phyloP scores from a whole-genome alignment of 2,329 filamentous ascomycete genomes.

The Cryphonectria japonica region DNA sequence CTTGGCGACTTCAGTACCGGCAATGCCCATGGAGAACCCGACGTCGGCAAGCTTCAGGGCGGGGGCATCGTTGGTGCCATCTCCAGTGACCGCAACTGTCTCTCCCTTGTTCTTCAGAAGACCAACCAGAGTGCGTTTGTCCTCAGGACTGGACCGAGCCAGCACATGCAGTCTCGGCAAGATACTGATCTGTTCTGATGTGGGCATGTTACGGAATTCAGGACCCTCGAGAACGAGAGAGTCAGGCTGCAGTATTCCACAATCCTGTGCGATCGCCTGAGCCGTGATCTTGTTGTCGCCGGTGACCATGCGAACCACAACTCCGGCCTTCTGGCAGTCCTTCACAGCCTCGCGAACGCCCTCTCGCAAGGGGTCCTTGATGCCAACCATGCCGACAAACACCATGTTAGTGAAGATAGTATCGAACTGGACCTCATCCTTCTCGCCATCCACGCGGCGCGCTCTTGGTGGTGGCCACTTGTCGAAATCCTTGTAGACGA shows the following conservation, averaged over 20 bases:
- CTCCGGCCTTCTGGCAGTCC: slow-evolving; percentile 75
- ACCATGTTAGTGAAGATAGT: slow-evolving; percentile 69
- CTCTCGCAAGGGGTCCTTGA: slow-evolving; percentile 77
- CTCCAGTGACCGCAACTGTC: slow-evolving; percentile 80
- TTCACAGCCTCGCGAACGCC: slow-evolving; percentile 75
- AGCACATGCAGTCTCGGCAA: slow-evolving; percentile 73
- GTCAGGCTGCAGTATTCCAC: slow-evolving; percentile 71
- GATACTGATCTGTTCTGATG: slow-evolving; percentile 66
- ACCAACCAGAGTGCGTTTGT: slow-evolving; percentile 74
- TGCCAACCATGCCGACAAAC: slow-evolving; percentile 73
- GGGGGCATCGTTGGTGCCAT: slow-evolving; percentile 69
- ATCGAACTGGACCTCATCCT: slow-evolving; percentile 66
- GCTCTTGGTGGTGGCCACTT: slow-evolving; percentile 77
- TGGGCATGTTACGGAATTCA: slow-evolving; percentile 73
- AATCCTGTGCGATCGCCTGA: slow-evolving; percentile 77
- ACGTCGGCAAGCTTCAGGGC: slow-evolving; percentile 69
- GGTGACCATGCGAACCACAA: slow-evolving; percentile 83
- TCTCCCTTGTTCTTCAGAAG: slow-evolving; percentile 73
- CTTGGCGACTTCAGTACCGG: slow-evolving; percentile 69
- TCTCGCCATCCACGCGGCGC: slow-evolving; percentile 57
- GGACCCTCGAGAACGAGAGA: slow-evolving; percentile 79
- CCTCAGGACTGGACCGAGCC: slow-evolving; percentile 75
- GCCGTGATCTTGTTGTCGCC: slow-evolving; percentile 82
- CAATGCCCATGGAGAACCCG: slow-evolving; percentile 70
- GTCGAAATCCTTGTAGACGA: slow-evolving; percentile 83